Evolutionary conservation across 345 rosid genomes (phyloP).

Genomic region (Hirschfeldia incana): DNA sequence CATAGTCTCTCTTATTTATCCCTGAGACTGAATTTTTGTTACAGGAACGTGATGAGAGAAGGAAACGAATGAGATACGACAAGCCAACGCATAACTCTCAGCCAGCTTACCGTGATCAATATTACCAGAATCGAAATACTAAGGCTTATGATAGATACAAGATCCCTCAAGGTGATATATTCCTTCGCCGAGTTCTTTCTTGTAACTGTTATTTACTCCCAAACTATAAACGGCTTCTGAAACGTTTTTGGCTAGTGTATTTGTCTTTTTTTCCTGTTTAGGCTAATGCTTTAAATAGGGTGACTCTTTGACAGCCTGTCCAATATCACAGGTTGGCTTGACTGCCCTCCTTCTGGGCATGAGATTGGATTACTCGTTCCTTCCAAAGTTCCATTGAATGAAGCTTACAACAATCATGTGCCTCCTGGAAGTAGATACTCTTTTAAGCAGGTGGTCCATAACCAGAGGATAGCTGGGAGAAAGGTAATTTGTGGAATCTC

Average conservation of each 20-base stretch:
- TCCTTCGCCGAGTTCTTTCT: background rate
- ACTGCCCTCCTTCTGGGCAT: constrained; percentile 77
- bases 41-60: constrained; percentile 98
- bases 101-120: constrained; percentile 52
- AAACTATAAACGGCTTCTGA: background rate
- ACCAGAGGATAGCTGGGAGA: constrained; percentile 72
- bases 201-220: background rate
- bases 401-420: constrained; percentile 65
- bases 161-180: constrained; percentile 77
- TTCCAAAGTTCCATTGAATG: constrained; percentile 94
- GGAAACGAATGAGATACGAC: constrained; percentile 71
- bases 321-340: constrained; percentile 79
- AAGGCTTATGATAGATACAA: constrained; percentile 65
- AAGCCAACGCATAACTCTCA: constrained; percentile 53
- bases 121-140: constrained; percentile 45
- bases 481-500: constrained; percentile 49
- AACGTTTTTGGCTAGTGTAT: constrained; percentile 12
- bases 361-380: constrained; percentile 78
- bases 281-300: constrained; percentile 24
- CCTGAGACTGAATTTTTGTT: background rate
- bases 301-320: constrained; percentile 26
- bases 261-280: constrained; percentile 5
- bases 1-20: background rate
- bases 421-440: constrained; percentile 98
- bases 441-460: constrained; percentile 85